phyloP scores from a whole-genome alignment of 1,139 yeast species.

The Yamadazyma siamensis region DNA sequence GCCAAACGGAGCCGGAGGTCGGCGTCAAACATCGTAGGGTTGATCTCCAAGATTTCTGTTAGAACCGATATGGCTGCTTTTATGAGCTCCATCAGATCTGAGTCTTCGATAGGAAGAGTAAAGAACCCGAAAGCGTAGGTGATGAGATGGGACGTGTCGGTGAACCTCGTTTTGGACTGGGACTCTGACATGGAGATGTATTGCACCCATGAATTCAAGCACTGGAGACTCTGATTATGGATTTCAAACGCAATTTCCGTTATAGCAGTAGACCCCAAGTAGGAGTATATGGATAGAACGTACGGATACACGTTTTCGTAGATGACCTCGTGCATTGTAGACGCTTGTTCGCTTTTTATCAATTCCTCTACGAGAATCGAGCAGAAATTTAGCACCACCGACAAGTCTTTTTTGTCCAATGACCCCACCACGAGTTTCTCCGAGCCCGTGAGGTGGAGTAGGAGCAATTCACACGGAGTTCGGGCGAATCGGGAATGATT shows the following conservation, averaged over 20 bases:
- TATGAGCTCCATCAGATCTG: conserved; percentile 18
- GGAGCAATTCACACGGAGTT: conserved; percentile 12
- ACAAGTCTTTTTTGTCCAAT: conserved; percentile 7
- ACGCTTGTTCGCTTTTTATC: conserved; percentile 27
- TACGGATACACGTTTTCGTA: conserved; percentile 17
- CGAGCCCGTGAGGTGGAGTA: conserved; percentile 2
- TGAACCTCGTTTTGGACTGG: conserved; percentile 32
- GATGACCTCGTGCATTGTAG: conserved; percentile 27
- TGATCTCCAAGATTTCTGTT: conserved; percentile 46
- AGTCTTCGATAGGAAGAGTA: conserved; percentile 6
- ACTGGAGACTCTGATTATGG: conserved; percentile 24
- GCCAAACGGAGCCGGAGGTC: conserved; percentile 21
- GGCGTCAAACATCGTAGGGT: conserved; percentile 36
- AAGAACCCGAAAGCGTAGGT: conserved; percentile 20
- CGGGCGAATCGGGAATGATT: conserved; percentile 18
- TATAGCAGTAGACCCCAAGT: conserved; percentile 3
- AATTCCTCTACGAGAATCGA: conserved; percentile 59
- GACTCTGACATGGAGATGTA: conserved; percentile 34
- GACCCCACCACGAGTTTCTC: conserved; percentile 1
- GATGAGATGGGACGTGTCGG: conserved; percentile 16
- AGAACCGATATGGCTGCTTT: conserved; percentile 32
- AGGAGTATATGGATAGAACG: conserved; percentile 3
- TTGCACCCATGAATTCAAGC: conserved; percentile 33
- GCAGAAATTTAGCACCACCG: conserved; percentile 27
- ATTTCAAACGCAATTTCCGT: conserved; percentile 7